Conservation (phyloP, 2,329 filamentous ascomycete species). For the Fragosphaeria purpurea region DNA sequence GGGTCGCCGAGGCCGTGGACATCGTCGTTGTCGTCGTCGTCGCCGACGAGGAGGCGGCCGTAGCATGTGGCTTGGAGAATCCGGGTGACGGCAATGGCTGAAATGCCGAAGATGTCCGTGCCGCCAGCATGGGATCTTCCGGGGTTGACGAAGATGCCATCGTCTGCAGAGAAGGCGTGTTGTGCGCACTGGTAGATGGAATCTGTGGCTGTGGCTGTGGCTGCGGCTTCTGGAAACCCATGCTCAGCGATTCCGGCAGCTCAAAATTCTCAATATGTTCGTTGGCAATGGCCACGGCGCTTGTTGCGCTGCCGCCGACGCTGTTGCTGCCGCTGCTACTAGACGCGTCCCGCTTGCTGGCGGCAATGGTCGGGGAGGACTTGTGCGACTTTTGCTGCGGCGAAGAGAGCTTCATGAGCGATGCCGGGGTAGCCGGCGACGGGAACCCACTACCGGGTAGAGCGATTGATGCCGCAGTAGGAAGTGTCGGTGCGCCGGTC, state of each 20-base stretch:
- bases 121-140: conserved; percentile 22
- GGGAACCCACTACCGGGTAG: conserved; percentile 25
- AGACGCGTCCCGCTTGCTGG: conserved; percentile 27
- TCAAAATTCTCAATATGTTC: conserved; percentile 50
- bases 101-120: conserved; percentile 37
- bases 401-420: conserved; percentile 66
- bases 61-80: conserved; percentile 25
- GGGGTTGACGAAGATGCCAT: conserved; percentile 19
- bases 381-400: conserved; percentile 28
- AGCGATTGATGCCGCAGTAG: conserved; percentile 1
- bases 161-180: conserved; percentile 11
- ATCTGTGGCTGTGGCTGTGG: conserved; percentile 13
- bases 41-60: conserved; percentile 1
- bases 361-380: conserved; percentile 1
- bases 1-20: conserved; percentile 43
- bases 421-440: conserved; percentile 75
- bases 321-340: conserved; percentile 4
- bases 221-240: conserved; percentile 36
- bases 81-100: conserved; percentile 38
- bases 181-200: conserved; percentile 35
- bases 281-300: conserved; percentile 19
- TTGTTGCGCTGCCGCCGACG: neutral
- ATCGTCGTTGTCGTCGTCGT: too few relatives aligned
- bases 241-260: conserved; percentile 61
- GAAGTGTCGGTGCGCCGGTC: neutral